Conservation (phyloP, 2,329 filamentous ascomycete species). For the Ophiostoma montium region DNA sequence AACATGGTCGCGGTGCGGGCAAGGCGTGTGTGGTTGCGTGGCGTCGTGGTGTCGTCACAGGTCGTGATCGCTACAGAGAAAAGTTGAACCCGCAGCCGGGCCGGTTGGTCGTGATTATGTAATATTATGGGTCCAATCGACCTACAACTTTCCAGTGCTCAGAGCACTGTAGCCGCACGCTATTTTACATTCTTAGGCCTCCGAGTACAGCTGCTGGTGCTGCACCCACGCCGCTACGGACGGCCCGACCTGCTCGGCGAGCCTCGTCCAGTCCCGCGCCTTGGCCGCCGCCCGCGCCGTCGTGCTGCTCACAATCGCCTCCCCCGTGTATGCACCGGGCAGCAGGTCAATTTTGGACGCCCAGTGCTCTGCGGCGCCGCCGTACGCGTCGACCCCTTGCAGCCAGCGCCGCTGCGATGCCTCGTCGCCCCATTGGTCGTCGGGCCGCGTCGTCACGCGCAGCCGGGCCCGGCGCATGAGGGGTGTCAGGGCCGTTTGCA, state of each 20-base stretch:
- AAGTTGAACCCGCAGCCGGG: background rate
- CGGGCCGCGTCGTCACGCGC: constrained; percentile 48
- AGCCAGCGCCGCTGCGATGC: constrained; percentile 42
- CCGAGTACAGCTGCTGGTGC: constrained; percentile 19
- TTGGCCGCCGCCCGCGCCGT: constrained; percentile 44
- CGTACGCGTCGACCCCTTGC: constrained; percentile 28
- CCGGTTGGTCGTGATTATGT: background rate
- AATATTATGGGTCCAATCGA: background rate
- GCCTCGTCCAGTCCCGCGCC: constrained; percentile 27
- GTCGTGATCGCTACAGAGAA: constrained; percentile 8
- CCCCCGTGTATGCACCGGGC: constrained; percentile 27
- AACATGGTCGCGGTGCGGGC: constrained; percentile 36
- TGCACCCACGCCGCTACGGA: constrained; percentile 45
- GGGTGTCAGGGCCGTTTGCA: constrained; percentile 41
- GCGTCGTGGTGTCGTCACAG: background rate
- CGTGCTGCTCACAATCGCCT: constrained; percentile 42
- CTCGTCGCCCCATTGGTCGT: constrained; percentile 43
- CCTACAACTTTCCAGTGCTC: background rate
- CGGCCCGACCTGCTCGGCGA: constrained; percentile 40
- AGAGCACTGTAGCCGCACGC: background rate
- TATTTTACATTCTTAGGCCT: background rate
- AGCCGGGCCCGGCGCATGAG: constrained; percentile 51
- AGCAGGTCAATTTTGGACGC: constrained; percentile 44
- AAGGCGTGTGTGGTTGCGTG: background rate
- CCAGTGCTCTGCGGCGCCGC: constrained; percentile 41